phyloP scores from a whole-genome alignment of 305 asterid species.

The Fraxinus baroniana region DNA sequence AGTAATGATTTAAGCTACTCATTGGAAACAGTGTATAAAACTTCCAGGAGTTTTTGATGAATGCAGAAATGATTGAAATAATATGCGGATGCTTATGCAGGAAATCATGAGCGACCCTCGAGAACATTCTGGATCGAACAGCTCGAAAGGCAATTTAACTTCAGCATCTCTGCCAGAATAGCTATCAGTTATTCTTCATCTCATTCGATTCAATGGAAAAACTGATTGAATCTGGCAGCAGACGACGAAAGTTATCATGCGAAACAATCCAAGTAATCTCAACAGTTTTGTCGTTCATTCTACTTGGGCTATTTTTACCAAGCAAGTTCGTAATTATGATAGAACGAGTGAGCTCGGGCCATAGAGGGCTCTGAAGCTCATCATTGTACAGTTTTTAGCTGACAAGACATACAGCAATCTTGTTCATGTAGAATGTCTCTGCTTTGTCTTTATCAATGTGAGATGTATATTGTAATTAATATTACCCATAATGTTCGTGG shows the following conservation, averaged over 20 bases:
- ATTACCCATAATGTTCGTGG: neutral
- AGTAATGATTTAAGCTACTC: neutral
- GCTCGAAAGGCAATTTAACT: conserved; percentile 18
- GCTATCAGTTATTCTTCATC: conserved; percentile 18
- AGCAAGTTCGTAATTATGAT: neutral
- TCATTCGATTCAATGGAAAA: conserved; percentile 4
- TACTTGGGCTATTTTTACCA: neutral
- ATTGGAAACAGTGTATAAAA: neutral
- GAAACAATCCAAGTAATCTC: neutral
- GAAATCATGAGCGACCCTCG: conserved; percentile 27
- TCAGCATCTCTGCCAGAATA: conserved; percentile 26
- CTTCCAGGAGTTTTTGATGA: neutral
- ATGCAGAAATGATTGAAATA: neutral
- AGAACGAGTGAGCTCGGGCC: neutral
- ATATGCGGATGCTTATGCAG: conserved; percentile 26
- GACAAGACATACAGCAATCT: neutral
- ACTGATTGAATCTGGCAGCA: conserved; percentile 19
- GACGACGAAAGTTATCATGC: neutral
- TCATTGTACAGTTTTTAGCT: neutral
- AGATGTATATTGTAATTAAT: neutral
- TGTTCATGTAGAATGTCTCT: neutral
- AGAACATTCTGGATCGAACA: conserved; percentile 11
- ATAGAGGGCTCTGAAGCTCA: conserved; percentile 6
- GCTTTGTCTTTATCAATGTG: neutral
- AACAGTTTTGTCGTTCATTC: neutral